Evolutionary conservation across 257 asterid genomes (phyloP).

Genomic region (Petrea volubilis): DNA sequence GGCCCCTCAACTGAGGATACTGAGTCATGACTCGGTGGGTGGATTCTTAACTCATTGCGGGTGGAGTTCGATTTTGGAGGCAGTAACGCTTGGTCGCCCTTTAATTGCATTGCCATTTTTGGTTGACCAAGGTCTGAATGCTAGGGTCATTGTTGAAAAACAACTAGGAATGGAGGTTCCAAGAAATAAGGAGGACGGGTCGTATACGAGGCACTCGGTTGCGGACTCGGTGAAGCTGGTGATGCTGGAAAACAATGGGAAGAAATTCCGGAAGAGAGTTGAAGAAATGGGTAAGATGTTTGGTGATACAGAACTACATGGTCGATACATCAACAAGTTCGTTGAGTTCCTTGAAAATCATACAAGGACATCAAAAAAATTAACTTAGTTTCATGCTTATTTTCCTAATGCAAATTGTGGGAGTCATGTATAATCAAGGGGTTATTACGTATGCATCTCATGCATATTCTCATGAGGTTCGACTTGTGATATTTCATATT

Average conservation of each 20-base stretch:
- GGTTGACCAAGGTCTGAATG: slow-evolving; percentile 38
- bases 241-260: slow-evolving; percentile 26
- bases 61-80: too few species aligned
- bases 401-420: too few species aligned
- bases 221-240: slow-evolving; percentile 31
- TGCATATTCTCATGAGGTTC: too few species aligned
- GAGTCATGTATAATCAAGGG: too few species aligned
- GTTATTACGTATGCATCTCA: too few species aligned
- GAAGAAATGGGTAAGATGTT: slow-evolving; percentile 24
- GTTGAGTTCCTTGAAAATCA: slow-evolving; percentile 35
- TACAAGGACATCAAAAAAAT: too few species aligned
- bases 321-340: slow-evolving; percentile 26
- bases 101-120: slow-evolving; percentile 38
- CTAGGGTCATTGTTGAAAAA: slow-evolving; percentile 23
- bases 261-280: slow-evolving; percentile 17
- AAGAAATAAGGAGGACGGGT: too few species aligned
- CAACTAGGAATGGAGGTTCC: slow-evolving; percentile 22
- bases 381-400: too few species aligned
- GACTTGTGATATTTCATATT: too few species aligned
- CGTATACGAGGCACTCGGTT: slow-evolving; percentile 30
- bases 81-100: slow-evolving; percentile 34
- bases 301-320: slow-evolving; percentile 24
- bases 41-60: too few species aligned
- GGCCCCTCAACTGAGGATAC: too few species aligned
- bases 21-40: too few species aligned